A percentile compares a stretch with the other conserved stretches of the same genome.
Evolutionary conservation across 2,329 filamentous ascomycete genomes (phyloP).

Genomic region (Seiridium unicorne): DNA sequence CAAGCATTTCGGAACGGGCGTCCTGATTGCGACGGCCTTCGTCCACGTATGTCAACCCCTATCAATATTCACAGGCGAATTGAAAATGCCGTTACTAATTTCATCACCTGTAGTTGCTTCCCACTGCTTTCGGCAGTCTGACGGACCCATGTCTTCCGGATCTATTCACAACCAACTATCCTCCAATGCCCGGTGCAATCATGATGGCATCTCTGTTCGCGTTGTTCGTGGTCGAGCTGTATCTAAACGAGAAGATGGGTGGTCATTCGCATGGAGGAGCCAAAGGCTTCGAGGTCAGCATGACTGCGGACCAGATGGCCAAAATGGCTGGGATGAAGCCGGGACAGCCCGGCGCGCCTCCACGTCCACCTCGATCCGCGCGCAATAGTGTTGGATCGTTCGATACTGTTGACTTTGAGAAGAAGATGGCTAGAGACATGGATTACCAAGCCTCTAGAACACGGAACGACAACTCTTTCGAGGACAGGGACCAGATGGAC

Average conservation of each 20-base stretch:
- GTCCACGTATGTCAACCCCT: conserved; percentile 53
- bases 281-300: conserved; percentile 36
- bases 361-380: conserved; percentile 29
- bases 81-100: no score
- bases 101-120: conserved; percentile 42
- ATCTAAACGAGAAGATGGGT: conserved; percentile 57
- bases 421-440: conserved; percentile 36
- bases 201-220: conserved; percentile 63
- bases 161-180: conserved; percentile 58
- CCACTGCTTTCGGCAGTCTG: conserved; percentile 56
- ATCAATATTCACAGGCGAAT: no score
- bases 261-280: conserved; percentile 59
- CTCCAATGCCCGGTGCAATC: conserved; percentile 61
- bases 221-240: conserved; percentile 63
- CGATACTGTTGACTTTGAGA: conserved; percentile 36
- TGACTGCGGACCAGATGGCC: conserved; percentile 9
- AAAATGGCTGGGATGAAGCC: conserved; percentile 9
- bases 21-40: conserved; percentile 71
- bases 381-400: conserved; percentile 30
- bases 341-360: conserved; percentile 15
- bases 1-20: conserved; percentile 69
- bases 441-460: conserved; percentile 33
- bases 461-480: conserved; percentile 19
- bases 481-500: conserved; percentile 23
- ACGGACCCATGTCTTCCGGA: conserved; percentile 55